Evolutionary conservation across 139 green algal species (phyloP), one percentile per base, ranked within the genome.

Genomic region (Zygnema circumcarinatum): DNA sequence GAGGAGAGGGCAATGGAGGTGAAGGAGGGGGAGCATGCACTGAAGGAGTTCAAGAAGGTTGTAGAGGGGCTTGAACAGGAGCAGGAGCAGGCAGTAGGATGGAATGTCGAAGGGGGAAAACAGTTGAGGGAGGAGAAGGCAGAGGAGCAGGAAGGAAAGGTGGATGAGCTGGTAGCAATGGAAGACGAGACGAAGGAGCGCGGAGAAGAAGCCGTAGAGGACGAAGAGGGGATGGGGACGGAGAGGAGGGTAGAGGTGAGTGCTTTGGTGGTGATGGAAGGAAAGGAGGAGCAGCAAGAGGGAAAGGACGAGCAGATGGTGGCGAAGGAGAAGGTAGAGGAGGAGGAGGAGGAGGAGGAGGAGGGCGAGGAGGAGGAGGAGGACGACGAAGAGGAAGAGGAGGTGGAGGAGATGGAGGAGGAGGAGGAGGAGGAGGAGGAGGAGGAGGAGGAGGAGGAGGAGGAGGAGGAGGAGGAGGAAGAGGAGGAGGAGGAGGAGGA

Each of bases 41-140:
- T 35, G 74, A 40, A 81, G 74, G 36, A 81, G 25, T 38, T 35
- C n/a, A 82, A 3, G 1, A 36, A 86, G 79, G 76, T 33, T 84
- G 76, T 32, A 35, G 76, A 74, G 2, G 76, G 72, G 36, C 16
- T 33, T 16, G 76, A 74, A 74, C 25, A 29, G 56, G 76, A 84
- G 11, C 52, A 74, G 25, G 32, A 31, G 76, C n/a, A 31, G 32
- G 38, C 32, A 32, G 76, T 41, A 35, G 16, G 38, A 53, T 33
- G 76, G 36, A n/a, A n/a, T 47, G 36, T 29, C 29, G 76, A 75
- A 47, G 42, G 33, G 39, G 76, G 20, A 2, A 54, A 69, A 54
- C 41, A 73, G 36, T 31, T 39, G 21, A 54, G 11, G 2, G 20
- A 72, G 76, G 36, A 21, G 1, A 54, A 83, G 76, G 36, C 54